These are phyloP conservation scores for Phoma sp. DNA, from an alignment of 2,329 filamentous ascomycete species.

Conservation along the genomic window DNA sequence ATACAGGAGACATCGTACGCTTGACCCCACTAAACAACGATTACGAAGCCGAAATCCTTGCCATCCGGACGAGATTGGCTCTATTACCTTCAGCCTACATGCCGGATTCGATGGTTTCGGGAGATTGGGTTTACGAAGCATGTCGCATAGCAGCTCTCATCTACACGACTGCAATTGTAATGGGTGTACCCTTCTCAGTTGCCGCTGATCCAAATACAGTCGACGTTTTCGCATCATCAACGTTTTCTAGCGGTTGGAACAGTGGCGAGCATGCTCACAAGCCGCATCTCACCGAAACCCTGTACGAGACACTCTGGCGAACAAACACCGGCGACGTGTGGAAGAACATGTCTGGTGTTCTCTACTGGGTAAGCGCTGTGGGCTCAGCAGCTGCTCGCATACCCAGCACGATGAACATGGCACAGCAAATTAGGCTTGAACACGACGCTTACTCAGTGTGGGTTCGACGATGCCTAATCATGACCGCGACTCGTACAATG, in stretches of 20 bases:
- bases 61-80: slow-evolving; percentile 26
- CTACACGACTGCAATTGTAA: slow-evolving; percentile 40
- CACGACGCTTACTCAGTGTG: slow-evolving; percentile 29
- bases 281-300: slow-evolving; percentile 25
- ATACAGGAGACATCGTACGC: slow-evolving; percentile 4
- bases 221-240: not conserved
- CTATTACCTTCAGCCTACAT: slow-evolving; percentile 34
- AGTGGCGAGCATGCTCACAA: not conserved
- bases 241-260: not conserved
- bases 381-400: slow-evolving; percentile 41
- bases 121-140: slow-evolving; percentile 46
- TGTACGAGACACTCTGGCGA: slow-evolving; percentile 33
- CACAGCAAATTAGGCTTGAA: slow-evolving; percentile 6
- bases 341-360: slow-evolving; percentile 43
- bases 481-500: slow-evolving; percentile 37
- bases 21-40: slow-evolving; percentile 5
- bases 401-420: slow-evolving; percentile 19
- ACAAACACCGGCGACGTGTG: slow-evolving; percentile 38
- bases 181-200: slow-evolving; percentile 36
- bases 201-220: slow-evolving; percentile 27
- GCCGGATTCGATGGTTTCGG: slow-evolving; percentile 25
- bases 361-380: slow-evolving; percentile 45
- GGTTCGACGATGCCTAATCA: slow-evolving; percentile 38
- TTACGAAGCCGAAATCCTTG: slow-evolving; percentile 23
- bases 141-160: slow-evolving; percentile 46